These are phyloP conservation scores for Musa acuminata DNA, from an alignment of 176 grass and related monocot species.

Conservation along the genomic window DNA sequence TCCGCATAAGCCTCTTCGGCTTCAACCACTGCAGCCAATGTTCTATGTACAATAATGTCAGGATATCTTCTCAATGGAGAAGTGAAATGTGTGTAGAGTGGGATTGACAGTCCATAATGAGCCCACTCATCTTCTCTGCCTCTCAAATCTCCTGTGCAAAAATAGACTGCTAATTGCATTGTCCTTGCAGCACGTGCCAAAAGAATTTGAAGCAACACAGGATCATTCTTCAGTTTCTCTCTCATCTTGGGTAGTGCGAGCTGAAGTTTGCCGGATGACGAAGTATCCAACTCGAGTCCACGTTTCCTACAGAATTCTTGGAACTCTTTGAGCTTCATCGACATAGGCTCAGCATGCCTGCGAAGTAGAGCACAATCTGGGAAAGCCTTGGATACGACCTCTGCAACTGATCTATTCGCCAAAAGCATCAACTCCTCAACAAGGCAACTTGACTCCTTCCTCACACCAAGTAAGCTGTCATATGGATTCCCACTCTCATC, in stretches of 20 bases:
- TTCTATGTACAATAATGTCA: constrained; percentile 94
- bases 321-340: constrained; percentile 64
- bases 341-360: constrained; percentile 78
- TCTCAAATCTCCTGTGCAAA: constrained; percentile 66
- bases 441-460: constrained; percentile 63
- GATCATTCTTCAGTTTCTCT: constrained; percentile 70
- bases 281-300: constrained; percentile 77
- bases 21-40: constrained; percentile 61
- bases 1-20: constrained; percentile 69
- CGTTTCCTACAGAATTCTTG: constrained; percentile 68
- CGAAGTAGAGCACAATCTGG: constrained; percentile 79
- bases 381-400: constrained; percentile 82
- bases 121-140: constrained; percentile 73
- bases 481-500: constrained; percentile 68
- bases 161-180: constrained; percentile 77
- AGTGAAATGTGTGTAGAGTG: constrained; percentile 90
- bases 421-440: constrained; percentile 94
- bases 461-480: constrained; percentile 51
- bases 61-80: constrained; percentile 88
- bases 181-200: constrained; percentile 86
- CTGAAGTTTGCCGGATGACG: constrained; percentile 81
- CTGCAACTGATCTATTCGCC: constrained; percentile 84
- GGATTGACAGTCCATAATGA: constrained; percentile 71
- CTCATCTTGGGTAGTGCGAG: constrained; percentile 71
- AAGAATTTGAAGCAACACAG: constrained; percentile 76